phyloP scores from a whole-genome alignment of 208 protist species.

The Leishmania gerbilli region DNA sequence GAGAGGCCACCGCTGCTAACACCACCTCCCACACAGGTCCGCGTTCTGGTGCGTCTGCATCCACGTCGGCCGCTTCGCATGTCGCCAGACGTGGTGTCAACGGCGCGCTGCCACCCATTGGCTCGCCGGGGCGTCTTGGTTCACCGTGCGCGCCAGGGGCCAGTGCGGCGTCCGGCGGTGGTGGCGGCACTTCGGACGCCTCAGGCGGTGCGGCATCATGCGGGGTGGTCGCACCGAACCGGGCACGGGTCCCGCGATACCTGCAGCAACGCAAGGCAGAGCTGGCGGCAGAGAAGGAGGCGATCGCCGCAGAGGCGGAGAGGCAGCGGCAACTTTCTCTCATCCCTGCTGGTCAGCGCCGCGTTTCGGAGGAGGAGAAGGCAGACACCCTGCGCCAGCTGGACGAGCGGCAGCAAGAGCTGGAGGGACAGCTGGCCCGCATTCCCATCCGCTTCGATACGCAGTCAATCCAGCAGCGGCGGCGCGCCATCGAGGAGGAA shows the following conservation, averaged over 20 bases:
- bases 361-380: slow-evolving; percentile 79
- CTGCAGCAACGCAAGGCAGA: slow-evolving; percentile 84
- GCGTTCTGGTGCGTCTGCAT: neutral
- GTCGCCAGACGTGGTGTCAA: neutral
- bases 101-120: slow-evolving; percentile 1
- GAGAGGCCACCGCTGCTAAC: slow-evolving; percentile 37
- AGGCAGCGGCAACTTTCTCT: slow-evolving; percentile 62
- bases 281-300: slow-evolving; percentile 71
- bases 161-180: neutral
- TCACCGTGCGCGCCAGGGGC: neutral
- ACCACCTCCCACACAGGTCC: neutral
- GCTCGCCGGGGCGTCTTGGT: neutral
- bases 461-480: slow-evolving; percentile 58
- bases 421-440: slow-evolving; percentile 78
- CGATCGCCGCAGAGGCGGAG: slow-evolving; percentile 52
- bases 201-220: neutral
- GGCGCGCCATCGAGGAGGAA: slow-evolving; percentile 71
- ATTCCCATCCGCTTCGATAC: slow-evolving; percentile 90
- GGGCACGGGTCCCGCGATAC: slow-evolving; percentile 70
- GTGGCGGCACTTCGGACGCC: neutral
- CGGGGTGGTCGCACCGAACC: slow-evolving; percentile 12
- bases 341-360: slow-evolving; percentile 81
- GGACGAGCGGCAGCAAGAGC: slow-evolving; percentile 55
- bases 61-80: slow-evolving; percentile 4
- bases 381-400: slow-evolving; percentile 58